Evolutionary conservation across 306 rosid species (phyloP), one percentile per base, ranked within the genome.

Genomic region (Echinosophora koreensis): DNA sequence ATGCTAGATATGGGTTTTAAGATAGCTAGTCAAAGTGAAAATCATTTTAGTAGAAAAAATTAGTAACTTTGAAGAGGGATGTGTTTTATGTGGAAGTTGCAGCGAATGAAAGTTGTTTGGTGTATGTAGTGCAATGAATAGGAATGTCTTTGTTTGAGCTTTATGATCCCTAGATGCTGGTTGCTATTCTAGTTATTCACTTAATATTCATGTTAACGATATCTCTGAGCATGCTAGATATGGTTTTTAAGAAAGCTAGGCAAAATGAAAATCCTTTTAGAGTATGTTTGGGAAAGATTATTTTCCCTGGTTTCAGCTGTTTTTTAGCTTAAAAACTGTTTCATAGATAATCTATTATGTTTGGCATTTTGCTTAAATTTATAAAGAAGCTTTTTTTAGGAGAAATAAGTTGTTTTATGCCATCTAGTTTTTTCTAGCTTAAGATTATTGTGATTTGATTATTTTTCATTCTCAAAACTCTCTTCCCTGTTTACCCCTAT

Each of bases 161-260:
- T 42, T 17, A 12, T 66, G 28, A 41, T 14, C 11, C 3, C 8
- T 47, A 18, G 11, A 32, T 69, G 46, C 60, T 69, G n/a, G 61
- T 32, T 69, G 69, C 6, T 63, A 17, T 66, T 42, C 37, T 17
- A 67, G 58, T 67, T 66, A 11, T 66, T 22, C 27, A 22, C 27
- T 18, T 11, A 10, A 17, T 12, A 27, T 59, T 28, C 65, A 50
- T 14, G 55, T 50, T 50, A 28, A 59, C 5, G 10, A 13, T 5
- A 60, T 11, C 44, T 32, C 17, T 60, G 44, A 60, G 56, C 16
- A 42, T 27, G 60, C 13, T 55, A 46, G 9, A 49, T 66, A 47
- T 74, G 10, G 6, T 8, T 59, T 68, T 75, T 6, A 66, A 57
- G 47, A 56, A 73, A 64, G 66, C 18, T 70, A 34, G 55, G 54